These are phyloP conservation scores for Trypanosoma rangeli DNA, from an alignment of 208 protist genomes.

Conservation along the genomic window DNA sequence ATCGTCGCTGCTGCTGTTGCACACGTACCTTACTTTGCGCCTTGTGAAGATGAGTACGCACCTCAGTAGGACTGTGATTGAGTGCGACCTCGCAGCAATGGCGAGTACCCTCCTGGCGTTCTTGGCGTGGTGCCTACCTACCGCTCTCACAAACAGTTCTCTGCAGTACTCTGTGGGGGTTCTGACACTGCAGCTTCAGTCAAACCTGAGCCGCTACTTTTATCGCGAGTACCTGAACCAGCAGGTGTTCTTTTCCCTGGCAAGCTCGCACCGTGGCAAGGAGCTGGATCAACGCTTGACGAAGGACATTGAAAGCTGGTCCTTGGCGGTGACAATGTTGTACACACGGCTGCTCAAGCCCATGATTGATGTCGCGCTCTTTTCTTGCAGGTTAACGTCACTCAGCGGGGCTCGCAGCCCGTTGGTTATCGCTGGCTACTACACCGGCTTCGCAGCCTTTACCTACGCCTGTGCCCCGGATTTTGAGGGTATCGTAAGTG, in stretches of 20 bases:
- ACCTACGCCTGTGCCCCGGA: conserved; percentile 35
- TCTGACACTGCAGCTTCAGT: conserved; percentile 56
- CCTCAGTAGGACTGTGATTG: conserved; percentile 34
- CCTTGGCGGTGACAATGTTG: conserved; percentile 28
- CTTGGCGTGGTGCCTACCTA: conserved; percentile 42
- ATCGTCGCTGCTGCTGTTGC: conserved; percentile 40
- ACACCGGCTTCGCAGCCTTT: conserved; percentile 38
- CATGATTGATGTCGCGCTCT: conserved; percentile 50
- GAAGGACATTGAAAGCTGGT: conserved; percentile 54
- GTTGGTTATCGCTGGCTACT: conserved; percentile 41
- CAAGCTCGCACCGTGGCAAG: conserved; percentile 42
- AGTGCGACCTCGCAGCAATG: conserved; percentile 33
- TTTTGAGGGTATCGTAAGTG: conserved; percentile 44
- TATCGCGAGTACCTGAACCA: conserved; percentile 54
- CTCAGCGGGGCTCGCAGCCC: conserved; percentile 32
- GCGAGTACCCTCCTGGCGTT: conserved; percentile 33
- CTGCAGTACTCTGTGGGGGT: conserved; percentile 54
- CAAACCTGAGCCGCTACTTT: conserved; percentile 64
- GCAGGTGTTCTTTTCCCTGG: conserved; percentile 70
- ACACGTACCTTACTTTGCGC: conserved; percentile 43
- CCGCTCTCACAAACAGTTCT: conserved; percentile 50
- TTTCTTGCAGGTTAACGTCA: conserved; percentile 41
- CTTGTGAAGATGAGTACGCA: conserved; percentile 35
- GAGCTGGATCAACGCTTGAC: conserved; percentile 73
- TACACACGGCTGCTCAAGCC: conserved; percentile 54